Percentiles rank a stretch among this genome's conserved stretches.
phyloP scores from a whole-genome alignment of 2,329 filamentous ascomycete genomes.

The Aspergillus unguis region DNA sequence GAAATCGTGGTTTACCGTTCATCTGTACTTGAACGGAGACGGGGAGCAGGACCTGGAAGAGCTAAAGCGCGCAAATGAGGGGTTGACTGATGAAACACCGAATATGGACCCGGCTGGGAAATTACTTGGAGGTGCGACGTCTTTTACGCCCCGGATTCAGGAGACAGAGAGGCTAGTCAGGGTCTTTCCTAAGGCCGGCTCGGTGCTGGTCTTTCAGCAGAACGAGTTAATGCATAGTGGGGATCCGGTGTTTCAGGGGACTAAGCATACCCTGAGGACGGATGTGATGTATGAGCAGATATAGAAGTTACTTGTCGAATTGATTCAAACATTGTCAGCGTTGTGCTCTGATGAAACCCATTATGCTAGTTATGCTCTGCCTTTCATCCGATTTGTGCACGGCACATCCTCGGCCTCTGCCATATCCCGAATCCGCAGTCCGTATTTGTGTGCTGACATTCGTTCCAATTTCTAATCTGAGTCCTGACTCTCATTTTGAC shows the following conservation, averaged over 20 bases:
- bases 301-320: background rate
- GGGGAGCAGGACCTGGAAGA: conserved; percentile 34
- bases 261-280: conserved; percentile 56
- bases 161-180: conserved; percentile 34
- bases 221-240: conserved; percentile 51
- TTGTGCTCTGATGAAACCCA: background rate
- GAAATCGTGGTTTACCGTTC: conserved; percentile 53
- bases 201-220: conserved; percentile 58
- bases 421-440: no score
- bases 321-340: background rate
- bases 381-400: no score
- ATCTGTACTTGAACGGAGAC: conserved; percentile 54
- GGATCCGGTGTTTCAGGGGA: conserved; percentile 52
- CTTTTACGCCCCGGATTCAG: conserved; percentile 42
- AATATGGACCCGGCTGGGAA: conserved; percentile 27
- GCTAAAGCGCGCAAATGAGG: conserved; percentile 21
- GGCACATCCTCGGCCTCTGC: no score
- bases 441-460: background rate
- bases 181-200: conserved; percentile 50
- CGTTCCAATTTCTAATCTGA: background rate
- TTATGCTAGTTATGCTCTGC: no score
- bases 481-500: background rate
- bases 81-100: conserved; percentile 15
- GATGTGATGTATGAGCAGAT: conserved; percentile 51
- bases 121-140: conserved; percentile 55